Percentiles rank a stretch among this genome's conserved stretches.
Conservation (phyloP, 2,329 filamentous ascomycete species). For the Fusarium longipes region DNA sequence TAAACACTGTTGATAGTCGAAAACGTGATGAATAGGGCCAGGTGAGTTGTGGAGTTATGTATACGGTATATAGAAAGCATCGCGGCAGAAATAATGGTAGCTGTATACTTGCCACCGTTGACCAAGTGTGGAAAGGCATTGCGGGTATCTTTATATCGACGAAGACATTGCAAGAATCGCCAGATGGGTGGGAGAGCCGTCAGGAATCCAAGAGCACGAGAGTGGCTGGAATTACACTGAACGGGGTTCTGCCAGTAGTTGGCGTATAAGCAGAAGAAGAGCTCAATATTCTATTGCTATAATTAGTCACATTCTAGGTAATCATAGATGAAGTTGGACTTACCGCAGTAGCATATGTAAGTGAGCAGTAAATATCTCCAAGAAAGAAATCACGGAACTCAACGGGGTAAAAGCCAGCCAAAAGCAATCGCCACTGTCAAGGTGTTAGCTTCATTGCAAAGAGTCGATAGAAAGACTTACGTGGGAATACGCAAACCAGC, state of each 20-base stretch:
- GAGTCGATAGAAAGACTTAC: constrained; percentile 62
- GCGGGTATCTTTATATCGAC: constrained; percentile 86
- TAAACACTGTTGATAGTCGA: constrained; percentile 87
- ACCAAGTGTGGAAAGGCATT: constrained; percentile 92
- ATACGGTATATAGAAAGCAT: constrained; percentile 87
- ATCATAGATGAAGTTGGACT: constrained; percentile 51
- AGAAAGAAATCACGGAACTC: constrained; percentile 98
- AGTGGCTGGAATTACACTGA: constrained; percentile 87
- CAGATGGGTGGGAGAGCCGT: constrained; percentile 85
- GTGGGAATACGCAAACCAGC: constrained; percentile 91
- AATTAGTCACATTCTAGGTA: constrained; percentile 11
- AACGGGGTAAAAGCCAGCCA: constrained; percentile 89
- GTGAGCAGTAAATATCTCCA: constrained; percentile 96
- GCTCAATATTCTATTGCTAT: constrained; percentile 77
- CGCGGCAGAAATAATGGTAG: constrained; percentile 83
- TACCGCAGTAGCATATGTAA: constrained; percentile 90
- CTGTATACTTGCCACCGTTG: constrained; percentile 91
- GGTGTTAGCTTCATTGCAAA: constrained; percentile 16
- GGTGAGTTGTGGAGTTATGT: constrained; percentile 62
- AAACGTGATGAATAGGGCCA: constrained; percentile 82
- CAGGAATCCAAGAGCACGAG: constrained; percentile 87
- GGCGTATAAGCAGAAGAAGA: constrained; percentile 96
- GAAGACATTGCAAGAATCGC: constrained; percentile 89
- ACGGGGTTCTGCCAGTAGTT: constrained; percentile 76
- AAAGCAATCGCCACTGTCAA: constrained; percentile 79